A percentile compares a stretch with the other conserved stretches of the same genome.
These are phyloP conservation scores for Aspergillus coremiiformis DNA, from an alignment of 495 filamentous ascomycete species.

Conservation along the genomic window DNA sequence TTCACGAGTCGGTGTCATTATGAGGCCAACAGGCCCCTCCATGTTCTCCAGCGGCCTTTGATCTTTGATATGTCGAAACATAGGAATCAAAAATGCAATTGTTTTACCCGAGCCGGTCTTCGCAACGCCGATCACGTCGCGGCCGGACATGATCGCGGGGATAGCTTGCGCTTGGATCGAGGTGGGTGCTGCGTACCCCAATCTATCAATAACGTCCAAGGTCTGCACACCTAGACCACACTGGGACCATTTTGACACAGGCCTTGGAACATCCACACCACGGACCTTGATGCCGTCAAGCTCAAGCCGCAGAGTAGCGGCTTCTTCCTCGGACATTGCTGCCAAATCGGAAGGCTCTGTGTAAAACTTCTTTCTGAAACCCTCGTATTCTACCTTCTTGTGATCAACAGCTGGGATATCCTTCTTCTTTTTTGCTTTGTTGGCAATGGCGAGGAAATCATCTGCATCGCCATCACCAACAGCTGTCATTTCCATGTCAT, in stretches of 20 bases:
- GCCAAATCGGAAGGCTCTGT: conserved; percentile 77
- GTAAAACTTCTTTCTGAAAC: conserved; percentile 91
- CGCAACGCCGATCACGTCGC: conserved; percentile 92
- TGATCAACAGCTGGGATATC: conserved; percentile 85
- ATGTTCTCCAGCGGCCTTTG: conserved; percentile 73
- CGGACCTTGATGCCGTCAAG: conserved; percentile 91
- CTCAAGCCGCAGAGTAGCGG: conserved; percentile 72
- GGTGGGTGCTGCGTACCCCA: conserved; percentile 85
- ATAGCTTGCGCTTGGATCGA: conserved; percentile 94
- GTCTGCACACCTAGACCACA: conserved; percentile 83
- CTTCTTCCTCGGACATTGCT: conserved; percentile 79
- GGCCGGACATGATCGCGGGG: conserved; percentile 90
- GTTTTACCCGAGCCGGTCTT: conserved; percentile 99
- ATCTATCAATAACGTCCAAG: conserved; percentile 73
- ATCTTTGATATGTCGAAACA: conserved; percentile 97
- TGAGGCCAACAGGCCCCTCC: conserved; percentile 80
- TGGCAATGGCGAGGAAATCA: conserved; percentile 78
- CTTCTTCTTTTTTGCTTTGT: conserved; percentile 88
- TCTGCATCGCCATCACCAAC: conserved; percentile 65
- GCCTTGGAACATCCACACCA: conserved; percentile 80
- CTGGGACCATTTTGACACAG: conserved; percentile 94
- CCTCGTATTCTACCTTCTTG: conserved; percentile 71
- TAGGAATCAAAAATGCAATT: conserved; percentile 86
- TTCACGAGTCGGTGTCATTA: conserved; percentile 94
- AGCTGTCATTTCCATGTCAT: conserved; percentile 69